A percentile compares a stretch with the other conserved stretches of the same genome.
Conservation (phyloP, 371 early-diverging fungal genomes). For the Mucor lusitanicus region DNA sequence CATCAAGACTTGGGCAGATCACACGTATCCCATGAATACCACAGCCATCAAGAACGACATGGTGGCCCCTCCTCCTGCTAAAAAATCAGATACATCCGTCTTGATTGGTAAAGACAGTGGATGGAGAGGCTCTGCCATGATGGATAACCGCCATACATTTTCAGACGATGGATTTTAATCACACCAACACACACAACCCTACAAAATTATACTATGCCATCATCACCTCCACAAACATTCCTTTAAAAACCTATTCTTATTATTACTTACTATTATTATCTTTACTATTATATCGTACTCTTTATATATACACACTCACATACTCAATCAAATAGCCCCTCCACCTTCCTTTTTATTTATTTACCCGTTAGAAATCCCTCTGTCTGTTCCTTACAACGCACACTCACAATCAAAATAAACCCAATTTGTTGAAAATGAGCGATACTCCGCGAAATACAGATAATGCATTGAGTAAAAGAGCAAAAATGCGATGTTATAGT, state of each 20-base stretch:
- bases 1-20: conserved; percentile 40
- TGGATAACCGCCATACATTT: conserved; percentile 13
- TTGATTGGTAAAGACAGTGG: conserved; percentile 19
- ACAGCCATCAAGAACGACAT: background rate
- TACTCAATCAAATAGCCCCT: background rate
- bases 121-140: conserved; percentile 32
- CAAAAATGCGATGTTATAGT: too few species aligned
- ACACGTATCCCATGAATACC: conserved; percentile 4
- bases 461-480: too few species aligned
- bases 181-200: background rate
- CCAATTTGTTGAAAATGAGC: background rate
- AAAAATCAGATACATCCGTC: conserved; percentile 15
- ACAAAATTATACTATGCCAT: background rate
- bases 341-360: background rate
- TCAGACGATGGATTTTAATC: conserved; percentile 5
- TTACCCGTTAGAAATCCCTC: background rate
- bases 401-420: background rate
- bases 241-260: too few species aligned
- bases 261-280: background rate
- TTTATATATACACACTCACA: background rate
- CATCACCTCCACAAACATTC: background rate
- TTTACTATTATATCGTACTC: background rate
- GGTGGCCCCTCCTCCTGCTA: background rate
- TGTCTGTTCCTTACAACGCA: background rate
- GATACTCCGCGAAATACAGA: too few species aligned